Conservation (phyloP, 805 yeast genomes). For the Teunomyces cretensis region DNA sequence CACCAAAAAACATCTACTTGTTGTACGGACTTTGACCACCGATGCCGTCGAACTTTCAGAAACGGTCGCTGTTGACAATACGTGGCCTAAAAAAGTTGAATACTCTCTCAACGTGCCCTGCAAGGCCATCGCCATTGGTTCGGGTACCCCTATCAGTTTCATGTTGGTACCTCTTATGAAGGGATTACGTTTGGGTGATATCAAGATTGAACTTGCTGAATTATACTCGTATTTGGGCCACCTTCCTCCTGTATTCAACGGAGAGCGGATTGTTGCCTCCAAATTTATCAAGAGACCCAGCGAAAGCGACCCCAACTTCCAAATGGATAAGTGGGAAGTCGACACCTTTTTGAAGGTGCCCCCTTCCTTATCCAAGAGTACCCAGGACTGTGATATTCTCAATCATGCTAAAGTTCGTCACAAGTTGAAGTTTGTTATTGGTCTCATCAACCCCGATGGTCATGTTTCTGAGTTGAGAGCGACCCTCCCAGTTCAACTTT, state of each 20-base stretch:
- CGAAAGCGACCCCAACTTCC: conserved; percentile 43
- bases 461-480: conserved; percentile 92
- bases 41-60: conserved; percentile 87
- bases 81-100: conserved; percentile 94
- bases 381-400: conserved; percentile 82
- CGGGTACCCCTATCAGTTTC: conserved; percentile 67
- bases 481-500: conserved; percentile 75
- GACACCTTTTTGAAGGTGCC: conserved; percentile 64
- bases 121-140: conserved; percentile 88
- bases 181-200: conserved; percentile 75
- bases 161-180: conserved; percentile 76
- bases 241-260: conserved; percentile 54
- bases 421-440: conserved; percentile 77
- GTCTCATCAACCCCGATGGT: conserved; percentile 83
- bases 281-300: conserved; percentile 47
- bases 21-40: conserved; percentile 82
- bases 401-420: conserved; percentile 80
- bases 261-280: conserved; percentile 58
- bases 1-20: conserved; percentile 71
- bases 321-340: conserved; percentile 70
- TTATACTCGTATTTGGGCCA: conserved; percentile 60
- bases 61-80: conserved; percentile 89
- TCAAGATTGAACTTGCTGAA: conserved; percentile 69
- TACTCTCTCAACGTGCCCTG: conserved; percentile 84
- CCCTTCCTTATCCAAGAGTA: conserved; percentile 65